Percentiles rank a stretch among this genome's conserved stretches.
Conservation (phyloP, 169 alveolate species). For the Plasmodium gaboni region DNA sequence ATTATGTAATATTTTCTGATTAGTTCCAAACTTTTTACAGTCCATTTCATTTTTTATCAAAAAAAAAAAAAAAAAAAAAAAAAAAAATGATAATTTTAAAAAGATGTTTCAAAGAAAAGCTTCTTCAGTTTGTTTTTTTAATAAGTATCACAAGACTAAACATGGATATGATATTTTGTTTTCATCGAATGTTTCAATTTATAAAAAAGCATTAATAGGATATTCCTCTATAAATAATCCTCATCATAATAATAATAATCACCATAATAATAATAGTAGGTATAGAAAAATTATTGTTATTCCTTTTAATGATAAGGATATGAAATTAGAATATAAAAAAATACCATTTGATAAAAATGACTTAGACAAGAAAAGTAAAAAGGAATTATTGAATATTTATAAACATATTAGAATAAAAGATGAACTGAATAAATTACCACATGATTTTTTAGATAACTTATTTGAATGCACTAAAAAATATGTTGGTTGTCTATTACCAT, state of each 20-base stretch:
- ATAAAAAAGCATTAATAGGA: no score
- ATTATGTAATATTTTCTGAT: no score
- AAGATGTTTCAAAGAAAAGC: slow-evolving; percentile 4
- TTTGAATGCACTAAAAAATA: slow-evolving; percentile 55
- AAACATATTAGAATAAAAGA: slow-evolving; percentile 36
- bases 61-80: background rate
- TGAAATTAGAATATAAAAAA: slow-evolving; percentile 32
- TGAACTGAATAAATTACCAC: slow-evolving; percentile 45
- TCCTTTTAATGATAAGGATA: slow-evolving; percentile 27
- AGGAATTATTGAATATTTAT: slow-evolving; percentile 38
- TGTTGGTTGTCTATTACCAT: slow-evolving; percentile 60
- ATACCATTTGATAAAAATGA: slow-evolving; percentile 54
- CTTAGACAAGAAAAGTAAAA: slow-evolving; percentile 35
- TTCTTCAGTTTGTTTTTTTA: background rate
- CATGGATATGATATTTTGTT: background rate
- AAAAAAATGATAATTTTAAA: slow-evolving; percentile 4
- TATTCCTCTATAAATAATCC: background rate
- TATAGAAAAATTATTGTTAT: slow-evolving; percentile 54
- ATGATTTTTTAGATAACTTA: slow-evolving; percentile 64
- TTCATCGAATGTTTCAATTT: no score
- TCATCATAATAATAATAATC: background rate
- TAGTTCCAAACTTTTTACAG: no score
- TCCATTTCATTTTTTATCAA: no score
- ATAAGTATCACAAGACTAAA: background rate
- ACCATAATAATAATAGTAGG: slow-evolving; percentile 8